phyloP scores from a whole-genome alignment of 176 grass and related monocot genomes.

The Carex scoparia region DNA sequence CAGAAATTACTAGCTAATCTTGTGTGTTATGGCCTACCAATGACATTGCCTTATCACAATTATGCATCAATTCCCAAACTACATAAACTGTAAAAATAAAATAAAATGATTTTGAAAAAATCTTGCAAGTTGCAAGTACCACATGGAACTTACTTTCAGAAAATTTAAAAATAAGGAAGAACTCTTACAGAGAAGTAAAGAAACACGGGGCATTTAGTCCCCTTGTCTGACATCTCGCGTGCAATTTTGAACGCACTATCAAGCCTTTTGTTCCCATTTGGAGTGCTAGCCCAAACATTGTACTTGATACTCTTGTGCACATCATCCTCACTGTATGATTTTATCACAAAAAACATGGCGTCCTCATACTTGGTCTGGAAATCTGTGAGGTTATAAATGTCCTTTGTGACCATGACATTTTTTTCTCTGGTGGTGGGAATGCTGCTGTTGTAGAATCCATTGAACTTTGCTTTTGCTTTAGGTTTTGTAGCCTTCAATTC shows the following conservation, averaged over 20 bases:
- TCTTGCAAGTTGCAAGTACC: neutral
- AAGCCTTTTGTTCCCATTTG: slow-evolving; percentile 95
- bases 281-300: slow-evolving; percentile 95
- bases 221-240: slow-evolving; percentile 72
- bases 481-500: neutral
- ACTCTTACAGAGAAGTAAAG: slow-evolving; percentile 93
- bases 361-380: slow-evolving; percentile 73
- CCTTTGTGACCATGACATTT: slow-evolving; percentile 34
- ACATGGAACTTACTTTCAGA: neutral
- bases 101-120: no score
- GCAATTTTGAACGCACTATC: slow-evolving; percentile 71
- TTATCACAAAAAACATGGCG: slow-evolving; percentile 91
- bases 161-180: neutral
- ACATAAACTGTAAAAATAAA: no score
- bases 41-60: no score
- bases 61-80: no score
- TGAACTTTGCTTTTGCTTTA: neutral
- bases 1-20: neutral
- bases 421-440: neutral
- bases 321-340: slow-evolving; percentile 97
- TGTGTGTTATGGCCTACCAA: neutral
- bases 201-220: slow-evolving; percentile 62
- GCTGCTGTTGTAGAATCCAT: neutral
- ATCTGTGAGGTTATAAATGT: slow-evolving; percentile 59
- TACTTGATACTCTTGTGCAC: slow-evolving; percentile 96